Evolutionary conservation across 129 eudicot genomes (phyloP), one percentile per base, ranked within the genome.

Genomic region (Heracleum sosnowskyi): DNA sequence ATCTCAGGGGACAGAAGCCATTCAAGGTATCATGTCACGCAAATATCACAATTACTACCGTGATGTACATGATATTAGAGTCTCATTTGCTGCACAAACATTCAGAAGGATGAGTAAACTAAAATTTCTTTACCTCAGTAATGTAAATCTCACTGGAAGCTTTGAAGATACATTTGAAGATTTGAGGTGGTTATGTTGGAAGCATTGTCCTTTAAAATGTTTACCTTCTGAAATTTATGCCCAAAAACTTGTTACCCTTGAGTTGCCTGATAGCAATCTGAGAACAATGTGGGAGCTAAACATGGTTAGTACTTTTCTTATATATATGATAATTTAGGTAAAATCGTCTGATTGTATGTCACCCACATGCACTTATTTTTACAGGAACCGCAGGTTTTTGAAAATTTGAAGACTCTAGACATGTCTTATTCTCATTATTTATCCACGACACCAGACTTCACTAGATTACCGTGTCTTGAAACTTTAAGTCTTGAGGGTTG

Each of bases 1-100:
- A 26, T 69, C 0, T 34, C 0, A 69, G 74, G 74, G 42, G 4
- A 69, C 74, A 33, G 44, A 69, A 69, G 22, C 44, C 35, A 69
- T 69, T 69, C 42, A 69, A 34, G 72, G 72, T 33, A 66, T 66
- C 24, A 33, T 28, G 20, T 0, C 22, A 3, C 1, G 16, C 35
- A 0, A 5, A 1, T 31, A 4, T 2, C 0, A 36, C 5, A 0
- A 28, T 4, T 28, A 9, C 15, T n/a, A n/a, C n/a, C n/a, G n/a
- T n/a, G n/a, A 11, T 0, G 15, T 1, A 26, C 2, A 35, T 1
- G 1, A 0, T 0, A 66, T 2, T 13, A 2, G 35, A 28, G 71
- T 24, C 2, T 1, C 37, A 3, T 68, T 68, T 4, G 24, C 1
- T 57, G 11, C 64, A 0, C 11, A 68, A 4, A 0, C 73, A 13